Base-by-base conservation (phyloP, 192 early-diverging fungal species). In the Piromyces finnis region DNA sequence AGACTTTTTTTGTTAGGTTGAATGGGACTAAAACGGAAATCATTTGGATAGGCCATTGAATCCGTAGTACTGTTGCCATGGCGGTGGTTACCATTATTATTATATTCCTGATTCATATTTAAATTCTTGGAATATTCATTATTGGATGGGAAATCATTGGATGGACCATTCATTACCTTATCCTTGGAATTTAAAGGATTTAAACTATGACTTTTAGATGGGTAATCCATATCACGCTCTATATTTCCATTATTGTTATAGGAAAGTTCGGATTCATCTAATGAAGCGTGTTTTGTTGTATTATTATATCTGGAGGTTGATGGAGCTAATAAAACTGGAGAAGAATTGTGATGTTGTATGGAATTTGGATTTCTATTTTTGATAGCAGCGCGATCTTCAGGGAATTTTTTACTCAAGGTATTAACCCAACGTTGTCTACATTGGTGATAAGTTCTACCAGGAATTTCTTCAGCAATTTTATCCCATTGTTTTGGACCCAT, bases 371-470 rank as follows among this genome's bases (percentile, higher is more conserved):
- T n/a, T n/a, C 17, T 68, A 68, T 68, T 68, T 68, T 7, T 68
- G 30, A 32, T 32, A 1, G 51, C 18, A 51, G 17, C 22, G 26
- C 26, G 26, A 68, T 68, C 51, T 68, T 68, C 51, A n/a, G 51
- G 51, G 51, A 27, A 68, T n/a, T 68, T 68, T n/a, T 68, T 68
- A 68, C 51, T 68, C 22, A 68, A 68, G 9, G 51, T 68, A n/a
- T 68, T 68, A 68, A 68, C 51, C 87, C 87, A 88, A 2, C 87
- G 83, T 68, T 88, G 86, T 18, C 87, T 81, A 30, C 87, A 88
- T 80, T 88, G 87, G 9, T 86, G 84, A 78, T 85, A 80, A 30
- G 59, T 88, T 51, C 85, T 79, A 78, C 84, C 82, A 26, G 84
- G 86, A 3, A 88, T 82, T 16, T 81, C 79, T 35, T 35, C 30